Evolutionary conservation across 306 rosid genomes (phyloP).

Genomic region (Ceratonia siliqua): DNA sequence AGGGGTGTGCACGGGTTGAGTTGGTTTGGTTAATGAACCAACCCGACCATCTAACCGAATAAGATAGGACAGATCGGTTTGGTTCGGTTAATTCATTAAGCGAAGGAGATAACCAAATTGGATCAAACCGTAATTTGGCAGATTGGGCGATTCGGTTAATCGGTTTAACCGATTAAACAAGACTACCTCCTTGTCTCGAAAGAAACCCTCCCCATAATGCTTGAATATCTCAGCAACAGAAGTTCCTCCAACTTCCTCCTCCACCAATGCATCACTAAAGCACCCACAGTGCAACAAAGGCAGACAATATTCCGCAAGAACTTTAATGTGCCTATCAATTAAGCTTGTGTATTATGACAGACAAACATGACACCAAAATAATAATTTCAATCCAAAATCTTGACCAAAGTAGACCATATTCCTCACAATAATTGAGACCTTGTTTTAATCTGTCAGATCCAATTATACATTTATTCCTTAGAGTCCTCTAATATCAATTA

Average conservation of each 20-base stretch:
- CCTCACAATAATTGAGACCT: constrained; percentile 1
- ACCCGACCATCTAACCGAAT: too few species aligned
- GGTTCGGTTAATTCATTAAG: too few species aligned
- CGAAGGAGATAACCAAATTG: too few species aligned
- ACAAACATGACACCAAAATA: constrained; percentile 11
- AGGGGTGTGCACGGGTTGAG: too few species aligned
- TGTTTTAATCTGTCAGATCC: constrained; percentile 24
- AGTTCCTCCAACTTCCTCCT: constrained; percentile 66
- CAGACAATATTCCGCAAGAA: constrained; percentile 36
- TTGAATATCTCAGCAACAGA: constrained; percentile 88
- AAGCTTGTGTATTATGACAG: constrained; percentile 13
- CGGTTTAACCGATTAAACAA: too few species aligned
- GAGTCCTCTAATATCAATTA: constrained; percentile 11
- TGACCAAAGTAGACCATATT: constrained; percentile 26
- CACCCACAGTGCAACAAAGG: constrained; percentile 32
- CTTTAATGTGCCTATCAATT: constrained; percentile 9
- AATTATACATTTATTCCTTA: constrained; percentile 4
- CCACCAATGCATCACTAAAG: constrained; percentile 80
- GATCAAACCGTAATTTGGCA: too few species aligned
- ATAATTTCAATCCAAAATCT: constrained; percentile 28
- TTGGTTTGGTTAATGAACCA: too few species aligned
- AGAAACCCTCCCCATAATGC: constrained; percentile 75
- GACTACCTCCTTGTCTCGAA: constrained; percentile 95
- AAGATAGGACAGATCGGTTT: too few species aligned
- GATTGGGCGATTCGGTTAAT: too few species aligned